Evolutionary conservation across 2,329 filamentous ascomycete genomes (phyloP).

Genomic region (Dactylella cylindrospora): DNA sequence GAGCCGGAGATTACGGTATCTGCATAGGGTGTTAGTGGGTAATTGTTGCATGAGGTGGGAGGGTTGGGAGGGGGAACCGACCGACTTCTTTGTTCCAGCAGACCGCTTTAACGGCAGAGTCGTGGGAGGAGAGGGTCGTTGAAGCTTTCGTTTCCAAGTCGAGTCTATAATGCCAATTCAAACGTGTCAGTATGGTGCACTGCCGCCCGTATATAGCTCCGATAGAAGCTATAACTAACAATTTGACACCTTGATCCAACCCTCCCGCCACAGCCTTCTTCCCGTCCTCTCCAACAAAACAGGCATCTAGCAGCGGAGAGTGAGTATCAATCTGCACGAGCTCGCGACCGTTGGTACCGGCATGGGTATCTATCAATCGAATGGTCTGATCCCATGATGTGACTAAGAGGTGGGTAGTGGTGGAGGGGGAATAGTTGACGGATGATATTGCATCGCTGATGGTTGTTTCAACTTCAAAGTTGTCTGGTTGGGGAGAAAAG

Average conservation of each 20-base stretch:
- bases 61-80: slow-evolving; percentile 51
- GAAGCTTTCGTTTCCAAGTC: slow-evolving; percentile 72
- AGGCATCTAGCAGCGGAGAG: slow-evolving; percentile 85
- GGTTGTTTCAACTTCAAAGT: slow-evolving; percentile 79
- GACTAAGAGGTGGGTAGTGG: slow-evolving; percentile 76
- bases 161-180: slow-evolving; percentile 61
- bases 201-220: too few species aligned
- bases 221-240: slow-evolving; percentile 56
- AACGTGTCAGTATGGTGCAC: too few species aligned
- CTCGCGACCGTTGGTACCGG: slow-evolving; percentile 61
- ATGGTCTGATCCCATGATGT: slow-evolving; percentile 93
- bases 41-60: not conserved
- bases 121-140: slow-evolving; percentile 75
- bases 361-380: slow-evolving; percentile 79
- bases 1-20: slow-evolving; percentile 82
- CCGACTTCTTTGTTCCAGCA: slow-evolving; percentile 76
- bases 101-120: slow-evolving; percentile 76
- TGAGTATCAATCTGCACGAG: slow-evolving; percentile 75
- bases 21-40: slow-evolving; percentile 48
- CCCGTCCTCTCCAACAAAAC: slow-evolving; percentile 75
- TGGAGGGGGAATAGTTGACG: slow-evolving; percentile 77
- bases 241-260: slow-evolving; percentile 81
- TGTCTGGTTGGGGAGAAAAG: slow-evolving; percentile 19
- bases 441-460: slow-evolving; percentile 86
- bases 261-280: slow-evolving; percentile 82